A percentile compares a stretch with the other conserved stretches of the same genome.
Conservation (phyloP, 768 basidiomycete genomes). For the Coprinopsis strossmayeri region DNA sequence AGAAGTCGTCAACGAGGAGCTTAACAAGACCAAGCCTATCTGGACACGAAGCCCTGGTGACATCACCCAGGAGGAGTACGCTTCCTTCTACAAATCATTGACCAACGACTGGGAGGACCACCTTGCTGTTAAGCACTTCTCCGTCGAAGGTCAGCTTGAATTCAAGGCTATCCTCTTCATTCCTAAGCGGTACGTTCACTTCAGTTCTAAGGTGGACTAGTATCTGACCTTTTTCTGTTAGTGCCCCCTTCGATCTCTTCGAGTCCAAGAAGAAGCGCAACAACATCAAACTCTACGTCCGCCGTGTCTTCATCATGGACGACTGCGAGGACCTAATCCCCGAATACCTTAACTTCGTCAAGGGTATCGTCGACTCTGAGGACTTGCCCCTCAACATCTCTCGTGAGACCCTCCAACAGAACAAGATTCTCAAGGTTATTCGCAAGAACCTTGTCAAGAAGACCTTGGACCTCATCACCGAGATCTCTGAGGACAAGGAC, state of each 20-base stretch:
- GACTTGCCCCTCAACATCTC: slow-evolving; percentile 99
- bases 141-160: slow-evolving; percentile 99
- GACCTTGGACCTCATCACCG: slow-evolving; percentile 87
- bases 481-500: slow-evolving; percentile 99
- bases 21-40: slow-evolving; percentile 99
- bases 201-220: background rate
- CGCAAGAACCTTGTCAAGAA: slow-evolving; percentile 99
- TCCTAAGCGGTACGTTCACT: slow-evolving; percentile 74
- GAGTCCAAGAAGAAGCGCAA: slow-evolving; percentile 99
- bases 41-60: slow-evolving; percentile 99
- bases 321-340: slow-evolving; percentile 99
- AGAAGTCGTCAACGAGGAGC: slow-evolving; percentile 87
- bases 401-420: slow-evolving; percentile 98
- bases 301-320: slow-evolving; percentile 99
- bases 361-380: slow-evolving; percentile 99
- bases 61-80: slow-evolving; percentile 91
- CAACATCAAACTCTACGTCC: slow-evolving; percentile 99
- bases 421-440: slow-evolving; percentile 99
- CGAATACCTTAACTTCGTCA: slow-evolving; percentile 99
- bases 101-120: slow-evolving; percentile 99
- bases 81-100: slow-evolving; percentile 97
- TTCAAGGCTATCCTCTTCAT: slow-evolving; percentile 99
- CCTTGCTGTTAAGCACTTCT: slow-evolving; percentile 99
- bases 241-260: slow-evolving; percentile 98
- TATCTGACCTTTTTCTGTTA: slow-evolving; percentile 23